Conservation (phyloP, 345 rosid species). For the Angophora floribunda region DNA sequence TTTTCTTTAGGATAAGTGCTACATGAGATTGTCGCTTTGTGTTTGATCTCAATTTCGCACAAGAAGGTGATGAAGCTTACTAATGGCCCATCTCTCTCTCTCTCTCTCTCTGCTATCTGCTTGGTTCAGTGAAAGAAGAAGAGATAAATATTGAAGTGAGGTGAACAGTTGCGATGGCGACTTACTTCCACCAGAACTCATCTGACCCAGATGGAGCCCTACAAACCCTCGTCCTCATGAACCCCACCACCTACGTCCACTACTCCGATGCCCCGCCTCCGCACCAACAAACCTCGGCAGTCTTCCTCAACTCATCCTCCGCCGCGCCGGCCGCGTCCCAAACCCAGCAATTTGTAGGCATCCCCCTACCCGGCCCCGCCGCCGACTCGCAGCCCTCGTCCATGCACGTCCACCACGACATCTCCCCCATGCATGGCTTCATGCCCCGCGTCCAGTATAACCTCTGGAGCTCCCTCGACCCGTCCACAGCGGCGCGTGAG, state of each 20-base stretch:
- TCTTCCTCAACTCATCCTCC: conserved; percentile 43
- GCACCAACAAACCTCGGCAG: conserved; percentile 17
- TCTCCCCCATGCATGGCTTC: conserved; percentile 68
- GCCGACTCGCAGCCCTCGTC: conserved; percentile 29
- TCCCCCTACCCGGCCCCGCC: conserved; percentile 51
- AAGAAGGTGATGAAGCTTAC: neutral
- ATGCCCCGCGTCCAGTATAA: conserved; percentile 75
- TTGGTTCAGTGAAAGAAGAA: neutral
- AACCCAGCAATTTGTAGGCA: conserved; percentile 81
- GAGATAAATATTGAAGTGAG: neutral
- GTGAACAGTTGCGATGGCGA: conserved; percentile 38
- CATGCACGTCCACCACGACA: conserved; percentile 11
- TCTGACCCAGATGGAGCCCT: conserved; percentile 64
- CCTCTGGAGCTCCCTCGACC: conserved; percentile 56
- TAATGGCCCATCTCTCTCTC: neutral
- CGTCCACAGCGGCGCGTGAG: conserved; percentile 42
- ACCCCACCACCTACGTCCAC: conserved; percentile 82
- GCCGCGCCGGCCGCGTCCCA: conserved; percentile 25
- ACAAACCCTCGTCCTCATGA: conserved; percentile 94
- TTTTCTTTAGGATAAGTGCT: neutral
- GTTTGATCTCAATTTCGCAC: neutral
- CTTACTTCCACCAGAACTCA: conserved; percentile 73
- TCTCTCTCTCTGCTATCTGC: neutral
- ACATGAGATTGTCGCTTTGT: neutral
- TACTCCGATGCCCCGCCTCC: conserved; percentile 49